Evolutionary conservation across 1,139 yeast species (phyloP), one percentile per base, ranked within the genome.

Genomic region (Saccharomyces hybrid): DNA sequence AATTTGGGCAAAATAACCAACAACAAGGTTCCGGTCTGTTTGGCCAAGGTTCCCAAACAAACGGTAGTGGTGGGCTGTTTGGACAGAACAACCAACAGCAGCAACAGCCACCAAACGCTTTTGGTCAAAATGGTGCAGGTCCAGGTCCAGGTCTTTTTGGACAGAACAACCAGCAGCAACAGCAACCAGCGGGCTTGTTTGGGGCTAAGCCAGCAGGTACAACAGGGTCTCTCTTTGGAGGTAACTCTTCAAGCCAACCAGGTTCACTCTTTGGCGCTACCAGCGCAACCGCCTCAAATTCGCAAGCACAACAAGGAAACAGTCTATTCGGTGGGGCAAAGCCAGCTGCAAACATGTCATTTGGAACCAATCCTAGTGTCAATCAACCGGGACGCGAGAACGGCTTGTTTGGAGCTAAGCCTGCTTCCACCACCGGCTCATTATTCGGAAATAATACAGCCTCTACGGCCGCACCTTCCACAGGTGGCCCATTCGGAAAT

Each of bases 321-420:
- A 70, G 74, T 1, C 58, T 71, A 44, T 73, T 73, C 57, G 76
- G 77, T 14, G 31, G n/a, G 63, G 50, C 57, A 52, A 50, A 46
- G 54, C 46, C 54, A 48, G 60, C 19, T 48, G 32, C 51, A 48
- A 19, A 19, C 23, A 16, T 38, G 44, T 13, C 44, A 3, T 38
- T 32, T 46, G 52, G 52, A 31, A 31, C 57, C 50, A 25, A 50
- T 29, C 8, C 48, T 11, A 46, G 6, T 25, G 8, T 5, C 5
- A 46, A 26, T 6, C 29, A 46, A 23, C 69, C 70, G 27, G 60
- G 60, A 27, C 53, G 55, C 41, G 66, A 71, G 6, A 19, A 63
- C 62, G 73, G 78, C 2, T 58, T 74, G 42, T 72, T 76, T 64
- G 78, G 78, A 9, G 59, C 60, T 38, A 70, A 65, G 58, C 63